Evolutionary conservation across 495 filamentous ascomycete genomes (phyloP).

Genomic region (Penicillium parvum): DNA sequence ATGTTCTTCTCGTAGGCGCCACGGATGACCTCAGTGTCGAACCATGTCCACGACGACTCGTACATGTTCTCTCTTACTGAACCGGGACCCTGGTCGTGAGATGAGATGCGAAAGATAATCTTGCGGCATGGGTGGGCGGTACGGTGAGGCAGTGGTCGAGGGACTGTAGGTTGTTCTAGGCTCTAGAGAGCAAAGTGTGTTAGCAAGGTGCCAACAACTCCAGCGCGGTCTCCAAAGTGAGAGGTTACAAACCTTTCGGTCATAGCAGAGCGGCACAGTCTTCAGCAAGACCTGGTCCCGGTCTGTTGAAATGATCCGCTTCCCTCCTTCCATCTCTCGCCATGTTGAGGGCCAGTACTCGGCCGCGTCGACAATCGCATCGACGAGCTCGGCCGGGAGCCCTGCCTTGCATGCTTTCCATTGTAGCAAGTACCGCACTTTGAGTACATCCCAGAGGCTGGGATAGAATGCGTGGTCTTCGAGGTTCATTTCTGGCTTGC

Average conservation of each 20-base stretch:
- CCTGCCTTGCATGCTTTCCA: slow-evolving; percentile 32
- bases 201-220: neutral
- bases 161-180: slow-evolving; percentile 13
- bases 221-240: neutral
- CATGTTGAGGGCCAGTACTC: slow-evolving; percentile 63
- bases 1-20: slow-evolving; percentile 22
- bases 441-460: slow-evolving; percentile 31
- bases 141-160: slow-evolving; percentile 33
- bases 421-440: slow-evolving; percentile 32
- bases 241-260: slow-evolving; percentile 21
- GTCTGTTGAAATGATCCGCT: slow-evolving; percentile 29
- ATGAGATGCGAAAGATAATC: slow-evolving; percentile 61
- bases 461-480: slow-evolving; percentile 20
- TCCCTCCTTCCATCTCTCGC: slow-evolving; percentile 21
- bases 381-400: slow-evolving; percentile 61
- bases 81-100: slow-evolving; percentile 61
- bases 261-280: slow-evolving; percentile 40
- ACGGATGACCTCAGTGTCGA: slow-evolving; percentile 52
- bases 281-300: slow-evolving; percentile 36
- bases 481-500: neutral
- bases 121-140: slow-evolving; percentile 41
- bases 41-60: slow-evolving; percentile 62
- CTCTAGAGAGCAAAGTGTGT: slow-evolving; percentile 5
- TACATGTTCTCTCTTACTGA: slow-evolving; percentile 42
- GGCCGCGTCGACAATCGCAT: slow-evolving; percentile 61